Percentiles rank a stretch among this genome's conserved stretches.
Evolutionary conservation across 2,329 filamentous ascomycete species (phyloP).

Genomic region (Myriosclerotinia curreyana): DNA sequence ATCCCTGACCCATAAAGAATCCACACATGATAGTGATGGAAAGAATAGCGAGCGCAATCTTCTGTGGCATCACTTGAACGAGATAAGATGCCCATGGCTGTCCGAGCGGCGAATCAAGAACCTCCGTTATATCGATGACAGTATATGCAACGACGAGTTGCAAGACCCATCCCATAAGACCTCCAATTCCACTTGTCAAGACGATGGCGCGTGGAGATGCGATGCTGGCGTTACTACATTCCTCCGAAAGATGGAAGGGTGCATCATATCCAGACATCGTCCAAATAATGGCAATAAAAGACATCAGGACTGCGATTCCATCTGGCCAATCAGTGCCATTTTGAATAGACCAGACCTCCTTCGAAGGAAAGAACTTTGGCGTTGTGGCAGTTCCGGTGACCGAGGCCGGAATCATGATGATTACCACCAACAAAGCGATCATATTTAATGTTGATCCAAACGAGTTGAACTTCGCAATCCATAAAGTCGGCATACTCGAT

Average conservation of each 20-base stretch:
- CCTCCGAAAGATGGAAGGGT: slow-evolving; percentile 70
- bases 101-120: slow-evolving; percentile 58
- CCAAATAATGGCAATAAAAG: slow-evolving; percentile 68
- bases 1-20: slow-evolving; percentile 68
- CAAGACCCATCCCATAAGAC: slow-evolving; percentile 68
- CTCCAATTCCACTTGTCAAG: slow-evolving; percentile 64
- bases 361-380: slow-evolving; percentile 57
- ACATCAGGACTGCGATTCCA: slow-evolving; percentile 67
- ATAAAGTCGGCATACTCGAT: slow-evolving; percentile 67
- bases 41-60: slow-evolving; percentile 57
- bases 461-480: slow-evolving; percentile 68
- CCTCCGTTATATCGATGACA: slow-evolving; percentile 56
- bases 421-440: slow-evolving; percentile 60
- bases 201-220: slow-evolving; percentile 70
- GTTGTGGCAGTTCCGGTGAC: slow-evolving; percentile 45
- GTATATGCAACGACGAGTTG: slow-evolving; percentile 70
- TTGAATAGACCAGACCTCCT: slow-evolving; percentile 65
- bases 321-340: slow-evolving; percentile 65
- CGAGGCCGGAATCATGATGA: slow-evolving; percentile 65
- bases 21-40: slow-evolving; percentile 62
- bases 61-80: slow-evolving; percentile 60
- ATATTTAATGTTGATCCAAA: slow-evolving; percentile 70
- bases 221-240: slow-evolving; percentile 70
- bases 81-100: slow-evolving; percentile 68
- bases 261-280: slow-evolving; percentile 66